These are phyloP conservation scores for Cardiospermum halicacabum DNA, from an alignment of 345 rosid genomes.

Conservation along the genomic window DNA sequence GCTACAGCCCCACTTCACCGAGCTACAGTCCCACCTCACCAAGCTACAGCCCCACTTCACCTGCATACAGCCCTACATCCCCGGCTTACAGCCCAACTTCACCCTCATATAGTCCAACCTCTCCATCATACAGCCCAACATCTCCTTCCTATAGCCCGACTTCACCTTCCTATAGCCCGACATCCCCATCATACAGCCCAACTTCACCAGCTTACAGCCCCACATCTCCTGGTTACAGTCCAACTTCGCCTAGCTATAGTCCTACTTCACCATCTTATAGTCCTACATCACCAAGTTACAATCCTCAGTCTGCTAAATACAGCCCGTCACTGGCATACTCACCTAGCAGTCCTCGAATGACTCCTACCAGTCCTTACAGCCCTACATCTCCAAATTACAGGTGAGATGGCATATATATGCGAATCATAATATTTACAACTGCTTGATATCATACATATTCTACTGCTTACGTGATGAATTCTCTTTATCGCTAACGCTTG, in stretches of 20 bases:
- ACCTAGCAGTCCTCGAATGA: conserved; percentile 84
- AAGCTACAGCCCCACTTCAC: conserved; percentile 75
- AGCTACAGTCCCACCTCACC: conserved; percentile 84
- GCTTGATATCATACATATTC: too few relatives aligned
- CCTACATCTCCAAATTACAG: conserved; percentile 94
- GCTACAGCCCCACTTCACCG: conserved; percentile 77
- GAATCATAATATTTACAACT: too few relatives aligned
- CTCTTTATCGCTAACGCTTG: not conserved
- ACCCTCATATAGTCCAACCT: conserved; percentile 78
- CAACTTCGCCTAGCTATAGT: conserved; percentile 76
- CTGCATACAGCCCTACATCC: conserved; percentile 74
- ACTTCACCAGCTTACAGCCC: conserved; percentile 80
- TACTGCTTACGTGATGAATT: too few relatives aligned
- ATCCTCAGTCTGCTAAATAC: conserved; percentile 61
- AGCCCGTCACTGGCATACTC: conserved; percentile 87
- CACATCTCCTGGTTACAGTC: conserved; percentile 73
- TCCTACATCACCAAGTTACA: conserved; percentile 58
- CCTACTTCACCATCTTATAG: too few relatives aligned
- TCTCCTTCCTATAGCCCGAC: conserved; percentile 80
- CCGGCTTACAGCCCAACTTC: conserved; percentile 87
- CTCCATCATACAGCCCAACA: conserved; percentile 79
- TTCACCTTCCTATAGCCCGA: conserved; percentile 73
- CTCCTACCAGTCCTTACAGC: conserved; percentile 90
- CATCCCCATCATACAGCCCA: conserved; percentile 84
- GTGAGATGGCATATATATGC: conserved; percentile 25